Evolutionary conservation across 768 basidiomycete genomes (phyloP).

Genomic region (Amanita subjunquillea): DNA sequence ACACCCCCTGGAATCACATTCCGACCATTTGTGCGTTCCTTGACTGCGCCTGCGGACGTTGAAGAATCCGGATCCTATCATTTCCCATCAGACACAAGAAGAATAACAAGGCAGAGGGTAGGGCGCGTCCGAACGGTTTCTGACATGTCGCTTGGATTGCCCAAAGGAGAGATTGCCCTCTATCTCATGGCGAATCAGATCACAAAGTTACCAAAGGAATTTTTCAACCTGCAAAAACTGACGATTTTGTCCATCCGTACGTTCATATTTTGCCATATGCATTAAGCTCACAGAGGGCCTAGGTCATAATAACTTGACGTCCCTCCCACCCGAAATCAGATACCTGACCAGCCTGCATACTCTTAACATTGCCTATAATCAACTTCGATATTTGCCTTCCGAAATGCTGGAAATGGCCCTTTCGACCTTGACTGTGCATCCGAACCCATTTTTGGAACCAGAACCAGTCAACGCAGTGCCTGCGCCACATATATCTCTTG

Average conservation of each 20-base stretch:
- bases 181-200: slow-evolving; percentile 49
- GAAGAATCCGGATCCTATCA: slow-evolving; percentile 8
- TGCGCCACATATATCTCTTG: not conserved
- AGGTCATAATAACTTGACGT: slow-evolving; percentile 49
- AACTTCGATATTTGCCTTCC: slow-evolving; percentile 48
- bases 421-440: slow-evolving; percentile 32
- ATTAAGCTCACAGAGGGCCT: slow-evolving; percentile 13
- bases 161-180: slow-evolving; percentile 42
- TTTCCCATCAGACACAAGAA: slow-evolving; percentile 11
- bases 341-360: slow-evolving; percentile 42
- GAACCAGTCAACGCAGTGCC: slow-evolving; percentile 9
- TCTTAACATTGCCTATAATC: slow-evolving; percentile 54
- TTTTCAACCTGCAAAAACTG: slow-evolving; percentile 47
- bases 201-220: slow-evolving; percentile 37
- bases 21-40: slow-evolving; percentile 22
- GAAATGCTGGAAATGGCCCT: slow-evolving; percentile 56
- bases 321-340: slow-evolving; percentile 54
- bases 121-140: slow-evolving; percentile 22
- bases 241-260: slow-evolving; percentile 56
- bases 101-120: slow-evolving; percentile 16
- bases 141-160: slow-evolving; percentile 24
- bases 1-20: slow-evolving; percentile 6
- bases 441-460: slow-evolving; percentile 48
- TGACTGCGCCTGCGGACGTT: slow-evolving; percentile 21
- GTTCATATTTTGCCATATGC: slow-evolving; percentile 16